Percentiles rank a stretch among this genome's conserved stretches.
phyloP scores from a whole-genome alignment of 352 stramenopile genomes.

The Globisporangium recalcitrans region DNA sequence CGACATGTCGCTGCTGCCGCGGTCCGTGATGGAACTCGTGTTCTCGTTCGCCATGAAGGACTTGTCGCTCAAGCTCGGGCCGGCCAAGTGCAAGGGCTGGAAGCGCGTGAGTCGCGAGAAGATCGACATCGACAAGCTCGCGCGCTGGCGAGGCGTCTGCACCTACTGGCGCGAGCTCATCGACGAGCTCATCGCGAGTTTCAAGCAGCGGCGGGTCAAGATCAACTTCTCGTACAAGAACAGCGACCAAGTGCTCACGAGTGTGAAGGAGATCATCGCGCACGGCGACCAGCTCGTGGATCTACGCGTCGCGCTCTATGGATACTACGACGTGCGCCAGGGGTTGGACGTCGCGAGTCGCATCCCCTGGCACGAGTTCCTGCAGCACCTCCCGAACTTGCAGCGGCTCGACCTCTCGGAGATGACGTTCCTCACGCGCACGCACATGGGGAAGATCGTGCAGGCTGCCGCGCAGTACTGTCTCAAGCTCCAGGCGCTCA shows the following conservation, averaged over 20 bases:
- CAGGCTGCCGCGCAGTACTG: conserved; percentile 33
- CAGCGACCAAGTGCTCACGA: conserved; percentile 21
- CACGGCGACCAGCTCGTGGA: conserved; percentile 28
- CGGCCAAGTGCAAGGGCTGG: conserved; percentile 41
- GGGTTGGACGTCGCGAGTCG: conserved; percentile 22
- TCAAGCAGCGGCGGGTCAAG: conserved; percentile 35
- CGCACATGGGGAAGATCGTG: conserved; percentile 31
- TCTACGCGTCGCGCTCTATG: conserved; percentile 43
- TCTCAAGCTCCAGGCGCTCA: conserved; percentile 38
- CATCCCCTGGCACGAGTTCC: conserved; percentile 34
- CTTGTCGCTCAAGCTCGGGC: conserved; percentile 40
- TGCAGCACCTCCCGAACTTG: conserved; percentile 35
- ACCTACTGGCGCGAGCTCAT: conserved; percentile 44
- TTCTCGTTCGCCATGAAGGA: conserved; percentile 54
- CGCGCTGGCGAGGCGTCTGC: conserved; percentile 38
- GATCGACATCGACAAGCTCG: conserved; percentile 31
- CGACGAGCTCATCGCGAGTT: conserved; percentile 37
- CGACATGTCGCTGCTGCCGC: conserved; percentile 34
- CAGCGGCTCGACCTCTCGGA: conserved; percentile 44
- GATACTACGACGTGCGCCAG: conserved; percentile 28
- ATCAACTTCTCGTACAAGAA: conserved; percentile 47
- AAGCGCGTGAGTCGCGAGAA: conserved; percentile 32
- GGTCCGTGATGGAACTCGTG: conserved; percentile 44
- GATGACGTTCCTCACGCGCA: conserved; percentile 46
- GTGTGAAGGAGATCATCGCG: conserved; percentile 14